Conservation (phyloP, 192 early-diverging fungal genomes). For the Backusella macrospora region DNA sequence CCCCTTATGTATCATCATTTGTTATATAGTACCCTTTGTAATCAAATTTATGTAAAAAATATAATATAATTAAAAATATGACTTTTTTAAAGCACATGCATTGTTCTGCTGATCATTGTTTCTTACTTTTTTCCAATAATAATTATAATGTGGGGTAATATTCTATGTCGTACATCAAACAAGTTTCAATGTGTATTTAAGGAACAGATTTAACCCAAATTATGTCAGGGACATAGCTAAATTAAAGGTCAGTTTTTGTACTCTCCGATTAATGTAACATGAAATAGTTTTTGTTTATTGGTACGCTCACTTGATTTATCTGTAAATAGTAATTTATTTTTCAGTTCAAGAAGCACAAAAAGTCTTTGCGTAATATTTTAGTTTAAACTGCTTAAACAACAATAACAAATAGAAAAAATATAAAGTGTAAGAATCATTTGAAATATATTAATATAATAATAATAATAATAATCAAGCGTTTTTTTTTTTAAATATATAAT, state of each 20-base stretch:
- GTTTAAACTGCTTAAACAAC: background rate
- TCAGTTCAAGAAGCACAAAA: background rate
- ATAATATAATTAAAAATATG: background rate
- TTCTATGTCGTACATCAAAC: background rate
- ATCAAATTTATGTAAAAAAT: constrained; percentile 11
- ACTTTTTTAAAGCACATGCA: background rate
- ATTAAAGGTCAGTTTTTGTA: background rate
- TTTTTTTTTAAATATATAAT: no score
- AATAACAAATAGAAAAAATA: background rate
- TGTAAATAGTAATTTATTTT: constrained; percentile 8
- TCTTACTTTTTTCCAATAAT: background rate
- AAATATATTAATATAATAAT: no score
- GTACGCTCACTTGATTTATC: background rate
- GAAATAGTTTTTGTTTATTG: constrained; percentile 1
- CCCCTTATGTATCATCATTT: constrained; percentile 11
- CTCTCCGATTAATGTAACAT: constrained; percentile 5
- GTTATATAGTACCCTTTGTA: background rate
- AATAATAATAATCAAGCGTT: no score
- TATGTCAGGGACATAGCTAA: background rate
- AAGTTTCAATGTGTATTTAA: constrained; percentile 11
- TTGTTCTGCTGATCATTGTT: background rate
- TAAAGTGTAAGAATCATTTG: no score
- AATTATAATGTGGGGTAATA: background rate
- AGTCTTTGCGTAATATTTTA: background rate
- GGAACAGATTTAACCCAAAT: constrained; percentile 6